Evolutionary conservation across 805 yeast genomes (phyloP).

Genomic region (Metschnikowia baotianmanensis): DNA sequence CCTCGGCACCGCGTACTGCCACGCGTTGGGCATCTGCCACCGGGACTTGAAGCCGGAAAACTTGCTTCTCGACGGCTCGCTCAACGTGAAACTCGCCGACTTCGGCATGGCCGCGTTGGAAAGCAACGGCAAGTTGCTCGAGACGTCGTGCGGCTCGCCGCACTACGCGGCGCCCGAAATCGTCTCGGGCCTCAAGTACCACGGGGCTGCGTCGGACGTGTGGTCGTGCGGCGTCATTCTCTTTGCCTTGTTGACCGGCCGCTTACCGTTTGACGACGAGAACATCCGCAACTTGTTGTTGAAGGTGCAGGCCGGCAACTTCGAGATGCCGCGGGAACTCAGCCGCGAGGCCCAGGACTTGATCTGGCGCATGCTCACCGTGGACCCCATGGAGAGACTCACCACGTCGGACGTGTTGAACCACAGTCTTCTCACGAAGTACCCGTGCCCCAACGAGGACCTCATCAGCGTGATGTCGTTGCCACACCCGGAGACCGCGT

Average conservation of each 20-base stretch:
- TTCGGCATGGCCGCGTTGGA: slow-evolving; percentile 90
- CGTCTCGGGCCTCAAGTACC: slow-evolving; percentile 72
- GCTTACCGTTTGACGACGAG: slow-evolving; percentile 81
- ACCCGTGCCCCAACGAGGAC: slow-evolving; percentile 48
- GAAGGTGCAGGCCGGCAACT: slow-evolving; percentile 75
- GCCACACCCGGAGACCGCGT: slow-evolving; percentile 56
- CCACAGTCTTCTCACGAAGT: slow-evolving; percentile 55
- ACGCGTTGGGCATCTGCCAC: slow-evolving; percentile 75
- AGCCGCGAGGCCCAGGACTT: slow-evolving; percentile 67
- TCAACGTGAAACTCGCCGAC: slow-evolving; percentile 76
- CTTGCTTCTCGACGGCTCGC: slow-evolving; percentile 60
- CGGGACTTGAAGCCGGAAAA: slow-evolving; percentile 84
- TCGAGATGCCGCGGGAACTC: slow-evolving; percentile 65
- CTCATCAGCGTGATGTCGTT: slow-evolving; percentile 44
- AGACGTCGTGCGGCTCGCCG: slow-evolving; percentile 85
- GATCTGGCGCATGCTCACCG: slow-evolving; percentile 61
- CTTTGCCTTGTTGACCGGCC: slow-evolving; percentile 76
- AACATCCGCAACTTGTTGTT: slow-evolving; percentile 66
- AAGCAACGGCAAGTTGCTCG: slow-evolving; percentile 63
- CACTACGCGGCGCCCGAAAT: slow-evolving; percentile 90
- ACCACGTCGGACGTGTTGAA: slow-evolving; percentile 61
- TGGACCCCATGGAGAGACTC: slow-evolving; percentile 70
- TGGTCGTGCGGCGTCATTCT: slow-evolving; percentile 88
- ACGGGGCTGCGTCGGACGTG: slow-evolving; percentile 82
- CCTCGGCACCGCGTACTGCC: slow-evolving; percentile 78